A percentile compares a stretch with the other conserved stretches of the same genome.
Conservation (phyloP, 352 stramenopile species). For the Pythium biforme region DNA sequence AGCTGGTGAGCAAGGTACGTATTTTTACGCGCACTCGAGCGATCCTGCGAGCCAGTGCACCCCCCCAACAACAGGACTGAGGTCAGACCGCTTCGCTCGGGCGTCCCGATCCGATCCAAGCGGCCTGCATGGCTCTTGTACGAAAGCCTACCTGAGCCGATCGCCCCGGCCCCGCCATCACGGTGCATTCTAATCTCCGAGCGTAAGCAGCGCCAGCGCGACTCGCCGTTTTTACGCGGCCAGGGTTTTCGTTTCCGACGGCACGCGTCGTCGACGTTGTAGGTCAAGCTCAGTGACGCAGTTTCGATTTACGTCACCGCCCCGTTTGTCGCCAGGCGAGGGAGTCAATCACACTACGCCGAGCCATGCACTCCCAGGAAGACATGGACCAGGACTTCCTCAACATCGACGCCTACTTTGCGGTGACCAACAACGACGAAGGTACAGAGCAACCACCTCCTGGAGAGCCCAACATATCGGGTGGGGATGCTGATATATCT, state of each 20-base stretch:
- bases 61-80: no score
- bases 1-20: not conserved
- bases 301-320: conserved; percentile 10
- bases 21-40: not conserved
- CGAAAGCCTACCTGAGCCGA: not conserved
- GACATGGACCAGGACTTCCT: conserved; percentile 35
- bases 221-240: not conserved
- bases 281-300: not conserved
- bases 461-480: no score
- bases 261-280: not conserved
- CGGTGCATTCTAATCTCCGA: not conserved
- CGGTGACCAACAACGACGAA: conserved; percentile 27
- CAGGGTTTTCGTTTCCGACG: not conserved
- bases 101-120: conserved; percentile 3
- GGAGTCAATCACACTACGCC: not conserved
- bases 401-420: conserved; percentile 38
- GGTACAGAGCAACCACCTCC: conserved; percentile 13
- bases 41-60: not conserved
- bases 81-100: not conserved
- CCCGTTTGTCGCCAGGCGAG: not conserved
- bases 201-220: not conserved
- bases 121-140: not conserved
- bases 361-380: conserved; percentile 27
- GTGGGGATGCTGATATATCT: no score
- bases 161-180: no score